A percentile compares a stretch with the other conserved stretches of the same genome.
Conservation (phyloP, 2,329 filamentous ascomycete species). For the Colletotrichum spaethianum region DNA sequence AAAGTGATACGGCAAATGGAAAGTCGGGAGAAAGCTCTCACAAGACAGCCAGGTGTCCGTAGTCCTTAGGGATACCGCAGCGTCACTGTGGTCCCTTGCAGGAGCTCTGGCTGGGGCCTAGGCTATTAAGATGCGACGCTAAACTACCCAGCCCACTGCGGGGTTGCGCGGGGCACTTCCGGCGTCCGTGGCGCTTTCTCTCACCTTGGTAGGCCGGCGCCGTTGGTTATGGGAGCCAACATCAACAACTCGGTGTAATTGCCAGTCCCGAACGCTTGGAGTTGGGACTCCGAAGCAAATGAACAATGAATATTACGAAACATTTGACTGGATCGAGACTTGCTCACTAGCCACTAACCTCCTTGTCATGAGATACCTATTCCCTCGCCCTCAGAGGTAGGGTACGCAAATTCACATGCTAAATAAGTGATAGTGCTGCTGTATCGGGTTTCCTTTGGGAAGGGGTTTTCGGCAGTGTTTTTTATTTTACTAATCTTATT, state of each 20-base stretch:
- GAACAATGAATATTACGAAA: not conserved
- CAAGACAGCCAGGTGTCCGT: constrained; percentile 35
- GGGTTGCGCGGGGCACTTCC: constrained; percentile 28
- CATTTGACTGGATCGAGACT: no score
- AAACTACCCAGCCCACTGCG: constrained; percentile 26
- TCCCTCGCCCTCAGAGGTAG: no score
- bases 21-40: constrained; percentile 14
- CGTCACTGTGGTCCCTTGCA: constrained; percentile 40
- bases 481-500: no score
- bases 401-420: no score
- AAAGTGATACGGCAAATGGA: constrained; percentile 3
- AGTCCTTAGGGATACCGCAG: constrained; percentile 17
- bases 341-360: no score
- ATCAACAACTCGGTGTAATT: not conserved
- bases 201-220: not conserved
- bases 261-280: not conserved
- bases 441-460: no score
- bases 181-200: not conserved
- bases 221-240: not conserved
- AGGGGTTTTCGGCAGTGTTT: no score
- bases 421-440: no score
- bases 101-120: constrained; percentile 33
- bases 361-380: no score
- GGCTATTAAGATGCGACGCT: constrained; percentile 25
- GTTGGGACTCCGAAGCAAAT: not conserved